phyloP scores from a whole-genome alignment of 2,329 filamentous ascomycete species.

The Metarhizium sp. region DNA sequence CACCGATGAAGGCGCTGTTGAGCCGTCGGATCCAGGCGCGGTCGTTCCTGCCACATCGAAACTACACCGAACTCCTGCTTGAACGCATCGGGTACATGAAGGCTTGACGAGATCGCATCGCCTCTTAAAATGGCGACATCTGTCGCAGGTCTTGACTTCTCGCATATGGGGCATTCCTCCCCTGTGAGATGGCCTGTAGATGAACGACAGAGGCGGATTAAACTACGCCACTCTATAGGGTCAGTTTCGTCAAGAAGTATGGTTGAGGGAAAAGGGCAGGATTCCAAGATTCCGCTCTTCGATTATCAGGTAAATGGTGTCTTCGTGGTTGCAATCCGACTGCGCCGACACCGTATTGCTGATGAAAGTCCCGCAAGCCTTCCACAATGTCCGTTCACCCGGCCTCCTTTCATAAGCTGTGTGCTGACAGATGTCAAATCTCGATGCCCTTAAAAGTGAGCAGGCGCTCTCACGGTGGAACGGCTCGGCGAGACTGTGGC shows the following conservation, averaged over 20 bases:
- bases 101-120: conserved; percentile 26
- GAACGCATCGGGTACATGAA: conserved; percentile 23
- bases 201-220: not conserved
- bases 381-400: not conserved
- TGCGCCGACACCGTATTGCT: not conserved
- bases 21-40: not conserved
- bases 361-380: not conserved
- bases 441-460: not conserved
- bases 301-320: not conserved
- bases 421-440: not conserved
- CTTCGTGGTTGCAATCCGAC: not conserved
- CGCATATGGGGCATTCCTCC: conserved; percentile 20
- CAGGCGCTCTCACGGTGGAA: not conserved
- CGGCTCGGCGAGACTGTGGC: not conserved
- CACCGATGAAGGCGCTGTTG: not conserved
- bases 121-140: conserved; percentile 26
- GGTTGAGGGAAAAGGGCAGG: not conserved
- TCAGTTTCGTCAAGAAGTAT: not conserved
- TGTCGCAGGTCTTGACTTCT: conserved; percentile 26
- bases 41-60: conserved; percentile 13
- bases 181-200: not conserved
- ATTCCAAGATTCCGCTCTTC: not conserved
- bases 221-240: not conserved
- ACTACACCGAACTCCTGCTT: conserved; percentile 23
- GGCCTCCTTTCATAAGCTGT: not conserved